Base-by-base conservation (phyloP, 768 basidiomycete genomes). In the Termitomyces sp. region DNA sequence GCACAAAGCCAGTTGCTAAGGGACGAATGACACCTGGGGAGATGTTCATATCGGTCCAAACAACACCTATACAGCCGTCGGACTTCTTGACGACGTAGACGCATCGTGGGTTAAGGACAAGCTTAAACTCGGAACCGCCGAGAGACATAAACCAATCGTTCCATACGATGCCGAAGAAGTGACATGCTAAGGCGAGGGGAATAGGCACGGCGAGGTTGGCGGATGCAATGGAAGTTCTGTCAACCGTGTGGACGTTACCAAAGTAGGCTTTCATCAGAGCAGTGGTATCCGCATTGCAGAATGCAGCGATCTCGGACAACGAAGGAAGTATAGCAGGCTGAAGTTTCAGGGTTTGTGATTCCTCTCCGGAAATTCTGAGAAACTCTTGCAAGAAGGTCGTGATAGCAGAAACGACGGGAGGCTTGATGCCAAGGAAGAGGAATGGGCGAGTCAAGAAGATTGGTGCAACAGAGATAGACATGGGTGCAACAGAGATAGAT, bases 371-470 rank as follows among this genome's bases (percentile, higher is more conserved):
- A 57, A 63, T 57, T 52, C 57, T 22, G 64, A 60, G 19, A 60
- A 58, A 54, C 22, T 68, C 62, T 53, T 68, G 68, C 47, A 75
- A 65, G 44, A 74, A 62, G 26, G 62, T 45, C 55, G 69, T 64
- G 32, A 74, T 55, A 17, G 59, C 40, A 54, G 72, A 58, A 50
- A 62, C 62, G 34, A 58, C 49, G 5, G 66, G 51, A 19, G 67
- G 35, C 49, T 68, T 58, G 38, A 64, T 60, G 11, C 54, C 56
- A 19, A 58, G 52, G 22, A 67, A 53, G 40, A 69, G 45, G 38
- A 77, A 64, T 26, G 75, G 73, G 11, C 69, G 66, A 3, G 71
- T 73, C 28, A 77, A 61, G 62, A 75, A 75, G 45, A 57, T 61
- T 55, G 72, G 63, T 34, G 71, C 69, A 55, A 70, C 70, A 49